Evolutionary conservation across 2,329 filamentous ascomycete genomes (phyloP).

Genomic region (Trichophyton benhamiae): DNA sequence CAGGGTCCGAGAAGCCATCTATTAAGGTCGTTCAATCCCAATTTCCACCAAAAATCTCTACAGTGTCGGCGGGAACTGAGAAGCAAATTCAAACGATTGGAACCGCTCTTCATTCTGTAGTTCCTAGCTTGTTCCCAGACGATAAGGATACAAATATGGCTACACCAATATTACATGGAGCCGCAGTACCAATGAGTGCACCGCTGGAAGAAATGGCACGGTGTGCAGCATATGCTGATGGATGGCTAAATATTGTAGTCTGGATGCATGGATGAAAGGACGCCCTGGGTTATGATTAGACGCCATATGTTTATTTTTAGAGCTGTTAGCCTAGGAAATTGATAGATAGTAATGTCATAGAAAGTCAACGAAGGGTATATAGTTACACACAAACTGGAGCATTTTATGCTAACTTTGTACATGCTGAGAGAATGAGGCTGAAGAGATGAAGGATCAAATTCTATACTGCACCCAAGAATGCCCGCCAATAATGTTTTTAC

Average conservation of each 20-base stretch:
- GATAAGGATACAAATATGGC: conserved; percentile 73
- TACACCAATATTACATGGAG: conserved; percentile 74
- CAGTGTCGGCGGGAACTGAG: conserved; percentile 11
- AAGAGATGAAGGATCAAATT: background rate
- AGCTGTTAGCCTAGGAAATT: background rate
- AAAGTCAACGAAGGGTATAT: background rate
- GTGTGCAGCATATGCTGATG: conserved; percentile 77
- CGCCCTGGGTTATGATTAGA: conserved; percentile 22
- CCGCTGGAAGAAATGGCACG: conserved; percentile 72
- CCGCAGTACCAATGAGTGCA: conserved; percentile 64
- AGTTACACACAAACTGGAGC: background rate
- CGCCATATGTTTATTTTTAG: background rate
- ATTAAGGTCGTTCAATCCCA: conserved; percentile 65
- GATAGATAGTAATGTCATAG: background rate
- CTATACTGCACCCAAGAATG: background rate
- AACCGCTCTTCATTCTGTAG: conserved; percentile 57
- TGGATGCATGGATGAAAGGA: conserved; percentile 44
- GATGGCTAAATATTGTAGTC: conserved; percentile 76
- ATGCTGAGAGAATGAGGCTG: background rate
- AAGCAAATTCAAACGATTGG: conserved; percentile 57
- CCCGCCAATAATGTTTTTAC: conserved; percentile 2
- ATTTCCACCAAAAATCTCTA: conserved; percentile 40
- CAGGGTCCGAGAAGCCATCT: conserved; percentile 37
- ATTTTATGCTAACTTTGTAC: background rate
- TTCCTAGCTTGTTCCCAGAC: conserved; percentile 79